phyloP scores from a whole-genome alignment of 2,329 filamentous ascomycete genomes.

The Ceratocystis alfenasii region DNA sequence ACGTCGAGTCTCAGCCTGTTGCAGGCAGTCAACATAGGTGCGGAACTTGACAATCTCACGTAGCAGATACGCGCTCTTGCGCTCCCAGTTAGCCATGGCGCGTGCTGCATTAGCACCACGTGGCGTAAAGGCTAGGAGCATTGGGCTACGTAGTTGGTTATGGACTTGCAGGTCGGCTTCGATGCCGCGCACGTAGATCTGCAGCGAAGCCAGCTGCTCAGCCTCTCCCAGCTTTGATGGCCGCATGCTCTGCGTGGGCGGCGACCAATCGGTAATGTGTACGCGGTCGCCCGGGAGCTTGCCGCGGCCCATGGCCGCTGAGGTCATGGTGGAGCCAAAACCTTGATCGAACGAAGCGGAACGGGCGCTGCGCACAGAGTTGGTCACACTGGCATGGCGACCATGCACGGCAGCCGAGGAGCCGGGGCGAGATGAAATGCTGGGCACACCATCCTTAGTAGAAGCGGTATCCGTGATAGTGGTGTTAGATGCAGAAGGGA shows the following conservation, averaged over 20 bases:
- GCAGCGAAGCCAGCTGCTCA: slow-evolving; percentile 66
- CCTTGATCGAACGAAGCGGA: slow-evolving; percentile 52
- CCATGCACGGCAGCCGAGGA: slow-evolving; percentile 31
- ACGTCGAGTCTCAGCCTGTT: slow-evolving; percentile 57
- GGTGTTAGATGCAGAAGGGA: slow-evolving; percentile 22
- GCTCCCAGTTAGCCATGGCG: slow-evolving; percentile 94
- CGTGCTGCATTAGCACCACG: slow-evolving; percentile 67
- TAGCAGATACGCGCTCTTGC: slow-evolving; percentile 82
- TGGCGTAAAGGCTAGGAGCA: slow-evolving; percentile 81
- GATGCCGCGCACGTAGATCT: slow-evolving; percentile 69
- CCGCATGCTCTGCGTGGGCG: slow-evolving; percentile 82
- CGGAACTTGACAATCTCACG: slow-evolving; percentile 93
- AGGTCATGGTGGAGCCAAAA: slow-evolving; percentile 36
- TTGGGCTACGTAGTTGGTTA: slow-evolving; percentile 75
- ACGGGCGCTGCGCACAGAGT: slow-evolving; percentile 33
- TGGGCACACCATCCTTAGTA: slow-evolving; percentile 24
- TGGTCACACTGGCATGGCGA: slow-evolving; percentile 34
- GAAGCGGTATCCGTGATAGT: slow-evolving; percentile 32
- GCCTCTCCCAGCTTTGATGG: slow-evolving; percentile 64
- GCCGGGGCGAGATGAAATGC: slow-evolving; percentile 37
- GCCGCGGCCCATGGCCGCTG: slow-evolving; percentile 34
- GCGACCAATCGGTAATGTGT: slow-evolving; percentile 75
- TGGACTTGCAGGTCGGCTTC: slow-evolving; percentile 77
- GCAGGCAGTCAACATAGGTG: slow-evolving; percentile 81
- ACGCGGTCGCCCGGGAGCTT: slow-evolving; percentile 77